These are phyloP conservation scores for Herpetomonas samuelpessoai DNA, from an alignment of 208 protist genomes.

Conservation along the genomic window DNA sequence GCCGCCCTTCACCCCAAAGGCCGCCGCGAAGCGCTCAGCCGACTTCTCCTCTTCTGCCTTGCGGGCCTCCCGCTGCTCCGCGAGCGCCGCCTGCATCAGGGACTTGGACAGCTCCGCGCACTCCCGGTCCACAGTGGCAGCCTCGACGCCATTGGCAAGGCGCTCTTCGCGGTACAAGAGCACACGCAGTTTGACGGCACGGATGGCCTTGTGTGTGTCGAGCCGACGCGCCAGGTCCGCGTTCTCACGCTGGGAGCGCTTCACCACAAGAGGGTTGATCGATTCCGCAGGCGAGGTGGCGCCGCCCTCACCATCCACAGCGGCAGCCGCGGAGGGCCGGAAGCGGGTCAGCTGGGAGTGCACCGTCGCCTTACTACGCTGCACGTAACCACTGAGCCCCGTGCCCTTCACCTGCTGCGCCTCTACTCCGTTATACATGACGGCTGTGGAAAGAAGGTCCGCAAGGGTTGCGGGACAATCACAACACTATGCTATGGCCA, in stretches of 20 bases:
- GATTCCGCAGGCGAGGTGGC: conserved; percentile 16
- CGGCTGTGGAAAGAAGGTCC: too few species aligned
- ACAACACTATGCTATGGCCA: not conserved
- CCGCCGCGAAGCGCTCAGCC: conserved; percentile 67
- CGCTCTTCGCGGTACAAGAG: conserved; percentile 75
- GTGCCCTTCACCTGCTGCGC: conserved; percentile 67
- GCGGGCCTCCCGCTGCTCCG: conserved; percentile 25
- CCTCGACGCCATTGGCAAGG: conserved; percentile 31
- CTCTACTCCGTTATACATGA: conserved; percentile 84
- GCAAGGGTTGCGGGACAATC: too few species aligned
- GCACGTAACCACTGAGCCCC: conserved; percentile 83
- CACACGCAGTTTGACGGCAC: conserved; percentile 53
- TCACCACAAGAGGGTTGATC: conserved; percentile 66
- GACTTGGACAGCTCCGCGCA: conserved; percentile 51
- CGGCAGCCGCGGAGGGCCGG: conserved; percentile 17
- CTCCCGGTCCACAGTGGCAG: conserved; percentile 54
- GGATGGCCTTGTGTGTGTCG: conserved; percentile 47
- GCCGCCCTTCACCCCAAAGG: conserved; percentile 50
- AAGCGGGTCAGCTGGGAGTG: conserved; percentile 12
- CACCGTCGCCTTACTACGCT: conserved; percentile 64
- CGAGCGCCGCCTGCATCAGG: conserved; percentile 26
- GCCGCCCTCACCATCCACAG: conserved; percentile 21
- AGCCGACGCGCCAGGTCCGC: conserved; percentile 52
- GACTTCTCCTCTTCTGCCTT: conserved; percentile 47
- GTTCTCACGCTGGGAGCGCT: conserved; percentile 73